Evolutionary conservation across 176 grass and related monocot genomes (phyloP), one percentile per base, ranked within the genome.

Genomic region (Oryza punctata): DNA sequence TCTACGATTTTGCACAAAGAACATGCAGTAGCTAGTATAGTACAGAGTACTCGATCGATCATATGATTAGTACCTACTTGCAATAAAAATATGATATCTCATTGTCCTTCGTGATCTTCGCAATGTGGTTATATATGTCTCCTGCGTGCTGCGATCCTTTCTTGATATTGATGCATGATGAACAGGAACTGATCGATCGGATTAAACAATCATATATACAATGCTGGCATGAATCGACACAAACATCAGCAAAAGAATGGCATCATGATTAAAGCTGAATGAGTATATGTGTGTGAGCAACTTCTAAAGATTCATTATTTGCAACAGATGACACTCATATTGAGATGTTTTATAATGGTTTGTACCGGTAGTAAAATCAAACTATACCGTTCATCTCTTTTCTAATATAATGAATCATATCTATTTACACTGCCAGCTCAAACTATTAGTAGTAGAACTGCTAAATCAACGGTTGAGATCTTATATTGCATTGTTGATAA

Each of bases 81-180:
- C 43, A 59, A 82, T 70, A 19, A 60, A 24, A 65, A 26, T 64
- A 76, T 50, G 28, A 12, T 71, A 37, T 76, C 64, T 54, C 52
- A 46, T 70, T 70, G 71, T 77, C 70, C 64, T 79, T 89, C 35
- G 67, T 60, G 81, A 80, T 90, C 80, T 87, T 83, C 65, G 61
- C 79, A 60, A 16, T 6, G 15, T 71, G 76, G 32, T 73, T 89
- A 72, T 71, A 66, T 81, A 86, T 74, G 28, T 43, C 24, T 24
- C 63, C 73, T 77, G 2, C 2, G 19, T 65, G 12, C n/a, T 65
- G 12, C 16, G 43, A 45, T 67, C 80, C 59, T 81, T 85, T 72
- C 43, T 59, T 43, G 81, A 84, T 81, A 37, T 63, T 81, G 73
- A 70, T 63, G 19, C 52, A 57, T 21, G 70, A 68, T 72, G 70